Percentiles rank a stretch among this genome's conserved stretches.
phyloP scores from a whole-genome alignment of 2,329 filamentous ascomycete species.

The Ilyonectria robusta region DNA sequence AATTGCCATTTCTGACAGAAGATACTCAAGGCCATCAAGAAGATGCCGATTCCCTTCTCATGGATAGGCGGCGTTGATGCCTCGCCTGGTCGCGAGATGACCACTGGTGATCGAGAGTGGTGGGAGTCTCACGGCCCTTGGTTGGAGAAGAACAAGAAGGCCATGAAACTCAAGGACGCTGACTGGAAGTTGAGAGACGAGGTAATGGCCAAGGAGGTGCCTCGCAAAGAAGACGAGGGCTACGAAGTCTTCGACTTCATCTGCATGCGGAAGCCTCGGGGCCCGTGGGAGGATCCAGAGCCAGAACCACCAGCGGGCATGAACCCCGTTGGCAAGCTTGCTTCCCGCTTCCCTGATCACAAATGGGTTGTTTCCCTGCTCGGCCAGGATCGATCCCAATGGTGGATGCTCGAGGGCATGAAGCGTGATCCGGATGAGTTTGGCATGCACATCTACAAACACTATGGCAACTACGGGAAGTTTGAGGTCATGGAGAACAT shows the following conservation, averaged over 20 bases:
- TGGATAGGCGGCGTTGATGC: constrained; percentile 34
- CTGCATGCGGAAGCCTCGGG: constrained; percentile 16
- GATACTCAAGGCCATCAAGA: neutral
- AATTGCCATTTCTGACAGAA: too few relatives aligned
- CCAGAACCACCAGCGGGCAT: neutral
- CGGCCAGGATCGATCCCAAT: constrained; percentile 30
- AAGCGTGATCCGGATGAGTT: constrained; percentile 56
- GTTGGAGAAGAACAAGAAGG: constrained; percentile 38
- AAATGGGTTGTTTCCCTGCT: constrained; percentile 36
- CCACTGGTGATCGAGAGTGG: constrained; percentile 34
- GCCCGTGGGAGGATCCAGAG: neutral
- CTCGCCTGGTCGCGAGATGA: constrained; percentile 34
- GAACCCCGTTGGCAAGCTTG: constrained; percentile 22
- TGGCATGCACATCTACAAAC: constrained; percentile 59
- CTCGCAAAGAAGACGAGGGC: constrained; percentile 33
- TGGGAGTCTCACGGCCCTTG: constrained; percentile 40
- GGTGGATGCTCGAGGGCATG: constrained; percentile 39
- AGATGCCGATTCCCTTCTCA: neutral
- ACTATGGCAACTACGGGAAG: constrained; percentile 56
- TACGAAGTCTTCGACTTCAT: constrained; percentile 42
- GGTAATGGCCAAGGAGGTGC: constrained; percentile 31
- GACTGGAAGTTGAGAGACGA: constrained; percentile 42
- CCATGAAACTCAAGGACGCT: constrained; percentile 31
- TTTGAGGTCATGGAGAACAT: constrained; percentile 60
- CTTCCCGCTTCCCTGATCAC: constrained; percentile 38